A percentile compares a stretch with the other conserved stretches of the same genome.
These are phyloP conservation scores for Ustilago xerochloae DNA, from an alignment of 1,284 basidiomycete genomes.

Conservation along the genomic window DNA sequence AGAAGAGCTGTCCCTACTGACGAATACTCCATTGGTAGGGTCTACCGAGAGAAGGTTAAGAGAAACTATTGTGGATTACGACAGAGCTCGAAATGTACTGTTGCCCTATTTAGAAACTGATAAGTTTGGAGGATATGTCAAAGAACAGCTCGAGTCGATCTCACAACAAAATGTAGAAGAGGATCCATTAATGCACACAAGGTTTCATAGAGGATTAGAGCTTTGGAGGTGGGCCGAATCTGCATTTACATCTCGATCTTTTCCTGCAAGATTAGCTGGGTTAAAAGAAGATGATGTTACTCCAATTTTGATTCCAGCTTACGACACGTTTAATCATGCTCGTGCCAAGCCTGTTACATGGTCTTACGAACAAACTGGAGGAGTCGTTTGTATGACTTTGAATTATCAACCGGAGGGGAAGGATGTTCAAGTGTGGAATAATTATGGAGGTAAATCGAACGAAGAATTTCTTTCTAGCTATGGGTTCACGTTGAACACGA, in stretches of 20 bases:
- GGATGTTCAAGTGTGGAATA: constrained; percentile 59
- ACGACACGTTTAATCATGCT: constrained; percentile 62
- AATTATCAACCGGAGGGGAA: not conserved
- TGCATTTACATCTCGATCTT: constrained; percentile 53
- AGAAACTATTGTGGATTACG: constrained; percentile 23
- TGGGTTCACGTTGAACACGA: constrained; percentile 50
- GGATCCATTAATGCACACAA: constrained; percentile 7
- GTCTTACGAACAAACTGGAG: constrained; percentile 4
- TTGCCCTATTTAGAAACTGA: not conserved
- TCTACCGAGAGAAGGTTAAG: constrained; percentile 30
- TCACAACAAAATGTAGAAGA: not conserved
- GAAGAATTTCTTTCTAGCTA: constrained; percentile 62
- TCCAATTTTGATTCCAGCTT: constrained; percentile 61
- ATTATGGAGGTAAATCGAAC: constrained; percentile 66
- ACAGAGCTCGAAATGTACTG: constrained; percentile 1
- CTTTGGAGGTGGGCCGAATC: constrained; percentile 59
- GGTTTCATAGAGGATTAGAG: constrained; percentile 14
- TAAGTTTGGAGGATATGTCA: not conserved
- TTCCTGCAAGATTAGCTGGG: constrained; percentile 51
- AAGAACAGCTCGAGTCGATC: not conserved
- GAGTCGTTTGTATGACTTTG: constrained; percentile 17
- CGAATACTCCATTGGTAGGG: constrained; percentile 46
- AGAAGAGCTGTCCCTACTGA: constrained; percentile 40
- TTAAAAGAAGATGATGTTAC: constrained; percentile 1
- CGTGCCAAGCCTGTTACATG: constrained; percentile 58